These are phyloP conservation scores for Leptomonas pyrrhocoris DNA, from an alignment of 208 protist species.

Conservation along the genomic window DNA sequence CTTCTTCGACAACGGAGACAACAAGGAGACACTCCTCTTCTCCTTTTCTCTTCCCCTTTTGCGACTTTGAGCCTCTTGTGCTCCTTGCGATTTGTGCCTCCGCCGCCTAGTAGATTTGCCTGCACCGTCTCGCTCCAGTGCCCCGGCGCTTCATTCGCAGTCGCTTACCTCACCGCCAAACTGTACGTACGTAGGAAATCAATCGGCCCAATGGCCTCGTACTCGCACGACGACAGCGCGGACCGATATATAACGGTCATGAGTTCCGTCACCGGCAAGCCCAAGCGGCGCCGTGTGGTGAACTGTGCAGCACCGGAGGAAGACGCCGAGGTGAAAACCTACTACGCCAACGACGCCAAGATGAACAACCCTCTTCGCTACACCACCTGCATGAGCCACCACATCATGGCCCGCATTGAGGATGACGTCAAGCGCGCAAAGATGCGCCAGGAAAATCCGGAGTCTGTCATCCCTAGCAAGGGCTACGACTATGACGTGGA, in stretches of 20 bases:
- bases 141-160: no score
- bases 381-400: constrained; percentile 60
- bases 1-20: no score
- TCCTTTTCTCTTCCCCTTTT: no score
- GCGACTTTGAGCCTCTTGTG: no score
- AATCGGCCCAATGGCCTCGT: no score
- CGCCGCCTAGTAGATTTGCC: no score
- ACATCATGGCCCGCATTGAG: constrained; percentile 58
- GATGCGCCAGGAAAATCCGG: constrained; percentile 37
- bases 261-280: background rate
- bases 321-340: constrained; percentile 6
- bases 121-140: no score
- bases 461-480: constrained; percentile 40
- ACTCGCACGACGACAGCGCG: background rate
- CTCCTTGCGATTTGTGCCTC: no score
- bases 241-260: background rate
- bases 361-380: constrained; percentile 9
- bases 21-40: no score
- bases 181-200: no score
- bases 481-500: constrained; percentile 24
- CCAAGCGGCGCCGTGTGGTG: constrained; percentile 12
- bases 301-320: constrained; percentile 17
- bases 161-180: no score
- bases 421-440: constrained; percentile 36
- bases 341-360: constrained; percentile 2